phyloP scores from a whole-genome alignment of 768 basidiomycete species.

The Suillus lakei region DNA sequence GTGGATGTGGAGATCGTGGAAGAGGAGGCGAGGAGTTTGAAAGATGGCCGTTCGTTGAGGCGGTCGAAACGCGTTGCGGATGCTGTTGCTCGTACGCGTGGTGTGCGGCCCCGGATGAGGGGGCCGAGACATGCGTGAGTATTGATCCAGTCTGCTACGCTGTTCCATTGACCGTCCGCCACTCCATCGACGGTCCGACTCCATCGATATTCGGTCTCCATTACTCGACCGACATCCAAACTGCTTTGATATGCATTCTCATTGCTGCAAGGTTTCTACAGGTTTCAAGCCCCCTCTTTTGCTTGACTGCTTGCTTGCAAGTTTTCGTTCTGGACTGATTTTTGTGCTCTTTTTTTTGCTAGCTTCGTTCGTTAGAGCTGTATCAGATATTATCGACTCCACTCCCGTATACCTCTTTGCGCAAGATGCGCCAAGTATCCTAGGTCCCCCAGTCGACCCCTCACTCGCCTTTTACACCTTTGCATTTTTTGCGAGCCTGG shows the following conservation, averaged over 20 bases:
- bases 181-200: background rate
- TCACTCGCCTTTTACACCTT: conserved; percentile 12
- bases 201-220: background rate
- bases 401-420: background rate
- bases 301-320: conserved; percentile 6
- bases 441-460: conserved; percentile 4
- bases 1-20: conserved; percentile 10
- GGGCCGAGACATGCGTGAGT: conserved; percentile 32
- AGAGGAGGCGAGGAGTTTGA: conserved; percentile 2
- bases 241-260: conserved; percentile 5
- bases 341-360: conserved; percentile 21
- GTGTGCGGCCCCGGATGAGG: conserved; percentile 37
- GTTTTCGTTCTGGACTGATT: conserved; percentile 16
- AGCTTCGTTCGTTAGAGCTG: conserved; percentile 9
- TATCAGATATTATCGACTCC: conserved; percentile 7
- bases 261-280: background rate
- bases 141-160: background rate
- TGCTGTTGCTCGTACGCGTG: conserved; percentile 55
- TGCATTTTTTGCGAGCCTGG: conserved; percentile 14
- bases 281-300: conserved; percentile 7
- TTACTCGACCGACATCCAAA: background rate
- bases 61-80: conserved; percentile 75
- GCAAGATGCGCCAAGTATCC: conserved; percentile 3
- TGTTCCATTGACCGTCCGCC: background rate
- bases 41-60: conserved; percentile 18